Conservation (phyloP, 2,329 filamentous ascomycete genomes). For the Pyricularia grisea region DNA sequence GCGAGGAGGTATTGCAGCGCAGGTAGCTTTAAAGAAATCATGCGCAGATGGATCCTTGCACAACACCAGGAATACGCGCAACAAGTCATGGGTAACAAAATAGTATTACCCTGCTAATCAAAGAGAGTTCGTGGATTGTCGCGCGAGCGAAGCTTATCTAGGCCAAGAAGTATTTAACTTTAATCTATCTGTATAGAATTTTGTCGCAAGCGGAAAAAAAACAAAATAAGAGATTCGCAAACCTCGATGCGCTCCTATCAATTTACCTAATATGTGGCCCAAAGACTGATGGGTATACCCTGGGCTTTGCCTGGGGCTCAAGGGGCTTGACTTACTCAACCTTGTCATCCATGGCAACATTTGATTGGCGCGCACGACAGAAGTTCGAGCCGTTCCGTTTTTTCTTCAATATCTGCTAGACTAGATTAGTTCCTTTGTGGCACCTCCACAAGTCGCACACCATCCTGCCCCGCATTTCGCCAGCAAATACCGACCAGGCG, state of each 20-base stretch:
- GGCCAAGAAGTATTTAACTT: background rate
- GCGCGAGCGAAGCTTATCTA: background rate
- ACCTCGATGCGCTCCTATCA: background rate
- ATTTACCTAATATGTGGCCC: background rate
- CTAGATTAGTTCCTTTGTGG: background rate
- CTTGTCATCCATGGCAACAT: background rate
- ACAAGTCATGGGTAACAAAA: background rate
- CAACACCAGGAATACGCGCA: background rate
- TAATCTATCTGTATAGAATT: background rate
- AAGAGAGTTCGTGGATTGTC: background rate
- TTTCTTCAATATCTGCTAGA: background rate
- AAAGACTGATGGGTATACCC: background rate
- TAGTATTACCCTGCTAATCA: no score
- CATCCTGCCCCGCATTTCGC: background rate
- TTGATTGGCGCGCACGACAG: background rate
- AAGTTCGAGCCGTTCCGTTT: background rate
- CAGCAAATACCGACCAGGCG: background rate
- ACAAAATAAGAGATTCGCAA: background rate
- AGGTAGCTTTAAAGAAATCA: background rate
- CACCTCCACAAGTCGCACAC: background rate
- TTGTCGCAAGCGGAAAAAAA: background rate
- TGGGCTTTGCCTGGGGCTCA: no score
- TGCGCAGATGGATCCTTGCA: background rate
- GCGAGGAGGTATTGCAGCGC: background rate
- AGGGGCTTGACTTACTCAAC: background rate